Conservation (phyloP, 306 rosid species). For the Quercus gilva region DNA sequence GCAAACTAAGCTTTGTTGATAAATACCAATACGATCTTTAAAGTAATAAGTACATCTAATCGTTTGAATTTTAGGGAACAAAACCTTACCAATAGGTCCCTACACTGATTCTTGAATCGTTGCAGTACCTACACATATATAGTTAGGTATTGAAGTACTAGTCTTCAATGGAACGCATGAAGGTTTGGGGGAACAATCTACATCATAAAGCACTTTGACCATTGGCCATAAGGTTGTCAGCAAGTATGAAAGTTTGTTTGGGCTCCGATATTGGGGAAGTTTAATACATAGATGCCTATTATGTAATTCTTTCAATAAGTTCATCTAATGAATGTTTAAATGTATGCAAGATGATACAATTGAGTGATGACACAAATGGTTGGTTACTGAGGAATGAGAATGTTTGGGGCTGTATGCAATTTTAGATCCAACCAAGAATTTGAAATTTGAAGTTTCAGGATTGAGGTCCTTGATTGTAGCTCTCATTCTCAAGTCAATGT, state of each 20-base stretch:
- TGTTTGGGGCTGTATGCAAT: not conserved
- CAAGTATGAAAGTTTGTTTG: not conserved
- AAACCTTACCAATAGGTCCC: not conserved
- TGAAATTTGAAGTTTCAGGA: constrained; percentile 2
- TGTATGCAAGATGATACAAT: constrained; percentile 12
- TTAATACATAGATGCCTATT: not conserved
- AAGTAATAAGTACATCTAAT: not conserved
- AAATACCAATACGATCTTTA: not conserved
- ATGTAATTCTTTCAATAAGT: not conserved
- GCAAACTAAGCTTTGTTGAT: not conserved
- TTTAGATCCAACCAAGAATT: not conserved
- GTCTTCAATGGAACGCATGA: not conserved
- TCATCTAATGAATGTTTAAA: not conserved
- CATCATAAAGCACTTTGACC: not conserved
- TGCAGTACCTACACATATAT: not conserved
- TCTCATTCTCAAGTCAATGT: not conserved
- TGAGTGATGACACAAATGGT: not conserved
- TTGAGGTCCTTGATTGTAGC: constrained; percentile 1
- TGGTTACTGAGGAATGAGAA: constrained; percentile 2
- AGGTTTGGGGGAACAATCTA: not conserved
- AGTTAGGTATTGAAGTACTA: too few species aligned
- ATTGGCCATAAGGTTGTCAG: not conserved
- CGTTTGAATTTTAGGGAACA: not conserved
- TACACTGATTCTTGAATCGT: not conserved
- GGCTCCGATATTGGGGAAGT: not conserved